Evolutionary conservation across 257 asterid genomes (phyloP).

Genomic region (Solanum virginianum): DNA sequence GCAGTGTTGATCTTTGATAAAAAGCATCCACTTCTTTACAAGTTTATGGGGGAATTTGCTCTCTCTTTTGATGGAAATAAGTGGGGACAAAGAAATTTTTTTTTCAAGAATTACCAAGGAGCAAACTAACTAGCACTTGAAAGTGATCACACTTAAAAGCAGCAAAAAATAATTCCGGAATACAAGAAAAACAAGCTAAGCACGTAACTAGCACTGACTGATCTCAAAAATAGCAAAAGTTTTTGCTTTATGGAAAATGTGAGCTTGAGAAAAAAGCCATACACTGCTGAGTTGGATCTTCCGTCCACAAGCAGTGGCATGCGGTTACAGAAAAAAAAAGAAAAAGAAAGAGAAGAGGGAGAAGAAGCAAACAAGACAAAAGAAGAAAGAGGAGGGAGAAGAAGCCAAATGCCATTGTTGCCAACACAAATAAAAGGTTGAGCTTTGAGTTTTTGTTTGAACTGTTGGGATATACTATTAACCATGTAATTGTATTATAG

Average conservation of each 20-base stretch:
- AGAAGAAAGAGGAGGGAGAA: not conserved
- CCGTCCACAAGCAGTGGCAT: not conserved
- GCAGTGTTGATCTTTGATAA: conserved; percentile 56
- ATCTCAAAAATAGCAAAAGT: not conserved
- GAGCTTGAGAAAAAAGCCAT: not conserved
- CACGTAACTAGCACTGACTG: not conserved
- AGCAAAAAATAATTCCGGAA: not conserved
- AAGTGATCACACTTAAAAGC: not conserved
- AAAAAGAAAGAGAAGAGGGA: no score
- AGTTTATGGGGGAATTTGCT: conserved; percentile 65
- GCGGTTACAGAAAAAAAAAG: not conserved
- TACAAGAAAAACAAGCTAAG: not conserved
- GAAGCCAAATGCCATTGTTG: not conserved
- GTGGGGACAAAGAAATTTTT: conserved; percentile 13
- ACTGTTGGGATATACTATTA: no score
- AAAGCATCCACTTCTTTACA: conserved; percentile 38
- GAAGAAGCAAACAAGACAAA: no score
- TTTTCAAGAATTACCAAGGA: no score
- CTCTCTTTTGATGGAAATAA: conserved; percentile 47
- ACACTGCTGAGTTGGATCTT: not conserved
- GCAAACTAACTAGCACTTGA: no score
- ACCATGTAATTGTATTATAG: no score
- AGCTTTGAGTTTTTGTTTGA: not conserved
- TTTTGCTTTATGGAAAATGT: not conserved
- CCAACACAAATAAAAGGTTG: not conserved